Percentiles rank a stretch among this genome's conserved stretches.
Conservation (phyloP, 2,329 filamentous ascomycete genomes). For the Botrytis sinoallii region DNA sequence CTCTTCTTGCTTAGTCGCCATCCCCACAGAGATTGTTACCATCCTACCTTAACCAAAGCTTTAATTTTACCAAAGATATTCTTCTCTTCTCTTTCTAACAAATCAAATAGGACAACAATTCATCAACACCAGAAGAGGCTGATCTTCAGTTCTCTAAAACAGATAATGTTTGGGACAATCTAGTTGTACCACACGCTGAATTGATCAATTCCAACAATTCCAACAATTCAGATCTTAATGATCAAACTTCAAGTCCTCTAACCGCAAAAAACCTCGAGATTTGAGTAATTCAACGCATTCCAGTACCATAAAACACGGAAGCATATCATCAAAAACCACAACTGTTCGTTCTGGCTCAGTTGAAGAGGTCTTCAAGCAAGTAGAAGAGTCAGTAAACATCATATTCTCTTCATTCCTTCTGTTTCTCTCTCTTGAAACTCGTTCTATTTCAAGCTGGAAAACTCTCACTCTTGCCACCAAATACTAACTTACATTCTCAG, state of each 20-base stretch:
- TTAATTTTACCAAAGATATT: background rate
- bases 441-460: background rate
- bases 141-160: background rate
- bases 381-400: background rate
- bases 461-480: background rate
- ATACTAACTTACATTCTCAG: conserved; percentile 6
- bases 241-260: background rate
- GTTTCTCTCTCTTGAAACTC: background rate
- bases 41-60: background rate
- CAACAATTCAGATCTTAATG: background rate
- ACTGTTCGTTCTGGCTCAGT: background rate
- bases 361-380: conserved; percentile 4
- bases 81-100: background rate
- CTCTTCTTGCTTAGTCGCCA: conserved; percentile 7
- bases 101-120: background rate
- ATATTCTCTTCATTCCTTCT: background rate
- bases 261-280: background rate
- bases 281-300: background rate
- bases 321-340: background rate
- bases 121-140: background rate
- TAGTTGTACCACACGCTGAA: background rate
- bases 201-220: background rate
- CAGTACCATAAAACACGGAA: background rate
- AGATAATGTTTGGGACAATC: background rate
- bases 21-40: background rate